Base-by-base conservation (phyloP, 176 grass and related monocot genomes). In the Lolium multiflorum region DNA sequence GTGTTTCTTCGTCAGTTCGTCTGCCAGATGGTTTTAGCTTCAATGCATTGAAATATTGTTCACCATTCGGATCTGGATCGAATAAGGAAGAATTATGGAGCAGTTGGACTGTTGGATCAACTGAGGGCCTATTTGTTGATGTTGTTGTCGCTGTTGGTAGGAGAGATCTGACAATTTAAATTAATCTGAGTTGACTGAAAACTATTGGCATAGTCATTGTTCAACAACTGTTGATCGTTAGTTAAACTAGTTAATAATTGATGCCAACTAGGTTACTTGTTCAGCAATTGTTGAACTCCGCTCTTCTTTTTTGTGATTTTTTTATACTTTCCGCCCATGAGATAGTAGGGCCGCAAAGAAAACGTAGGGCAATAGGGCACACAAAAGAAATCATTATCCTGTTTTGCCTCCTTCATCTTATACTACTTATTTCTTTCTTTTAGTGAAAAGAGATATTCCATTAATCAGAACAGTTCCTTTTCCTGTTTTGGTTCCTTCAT, bases 81-180 rank as follows among this genome's bases (percentile, higher is more conserved):
- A 11, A 28, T 70, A 35, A 35, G 14, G 20, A 25, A 0, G 47
- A 28, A 49, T 73, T 13, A 24, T 73, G 70, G 43, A 24, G 43
- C 25, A 5, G 20, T 71, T 71, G 15, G 83, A 71, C 20, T 3
- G 20, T 71, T 71, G 15, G 83, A 71, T 72, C n/a, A 79, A 24
- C 11, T 61, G 9, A 26, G 5, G 17, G 24, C 18, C 11, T 60
- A 17, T 73, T 11, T 59, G 51, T 22, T 22, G 14, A 10, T 51
- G 7, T 16, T 20, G 22, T 11, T 59, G 51, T 22, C 17, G 14
- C 15, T 51, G 7, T 16, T 20, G 22, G 55, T 61, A 39, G n/a
- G 65, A 72, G 76, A 11, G 54, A 21, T 24, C 6, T 35, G 22
- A 16, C 17, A 46, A 9, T 9, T 69, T 77, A 4, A 16, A 75